These are phyloP conservation scores for Piloderma croceum DNA, from an alignment of 768 basidiomycete genomes.

Conservation along the genomic window DNA sequence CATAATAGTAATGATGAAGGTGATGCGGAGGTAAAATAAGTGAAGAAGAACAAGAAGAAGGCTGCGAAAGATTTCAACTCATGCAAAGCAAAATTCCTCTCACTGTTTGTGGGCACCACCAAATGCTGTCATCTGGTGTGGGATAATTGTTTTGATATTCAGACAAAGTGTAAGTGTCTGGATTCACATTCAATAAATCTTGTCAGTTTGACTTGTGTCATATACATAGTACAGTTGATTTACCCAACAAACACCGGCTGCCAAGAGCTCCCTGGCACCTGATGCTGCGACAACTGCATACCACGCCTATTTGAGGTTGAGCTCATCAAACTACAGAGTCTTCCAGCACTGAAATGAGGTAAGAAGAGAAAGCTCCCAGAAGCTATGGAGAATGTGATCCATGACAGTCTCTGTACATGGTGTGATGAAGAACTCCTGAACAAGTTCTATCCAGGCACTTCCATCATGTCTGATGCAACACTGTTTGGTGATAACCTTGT, in stretches of 20 bases:
- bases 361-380: slow-evolving; percentile 2
- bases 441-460: slow-evolving; percentile 6
- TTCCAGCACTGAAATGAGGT: slow-evolving; percentile 6
- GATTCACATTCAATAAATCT: too few species aligned
- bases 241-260: too few species aligned
- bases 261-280: too few species aligned
- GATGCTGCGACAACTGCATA: slow-evolving; percentile 12
- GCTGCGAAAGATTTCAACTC: too few species aligned
- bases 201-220: too few species aligned
- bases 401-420: slow-evolving; percentile 3
- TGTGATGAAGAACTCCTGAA: slow-evolving; percentile 2
- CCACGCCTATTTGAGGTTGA: slow-evolving; percentile 6
- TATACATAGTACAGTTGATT: too few species aligned
- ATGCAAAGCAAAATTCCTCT: slow-evolving; percentile 2
- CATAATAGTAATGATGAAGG: too few species aligned
- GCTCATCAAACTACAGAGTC: background rate
- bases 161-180: slow-evolving; percentile 11
- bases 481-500: slow-evolving; percentile 6
- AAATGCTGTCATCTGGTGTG: slow-evolving; percentile 10
- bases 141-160: slow-evolving; percentile 15
- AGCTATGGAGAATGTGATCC: background rate
- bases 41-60: background rate
- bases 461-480: background rate
- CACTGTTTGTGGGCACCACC: slow-evolving; percentile 1
- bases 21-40: too few species aligned